Evolutionary conservation across 2,329 filamentous ascomycete genomes (phyloP).

Genomic region (Stemphylium vesicarium): DNA sequence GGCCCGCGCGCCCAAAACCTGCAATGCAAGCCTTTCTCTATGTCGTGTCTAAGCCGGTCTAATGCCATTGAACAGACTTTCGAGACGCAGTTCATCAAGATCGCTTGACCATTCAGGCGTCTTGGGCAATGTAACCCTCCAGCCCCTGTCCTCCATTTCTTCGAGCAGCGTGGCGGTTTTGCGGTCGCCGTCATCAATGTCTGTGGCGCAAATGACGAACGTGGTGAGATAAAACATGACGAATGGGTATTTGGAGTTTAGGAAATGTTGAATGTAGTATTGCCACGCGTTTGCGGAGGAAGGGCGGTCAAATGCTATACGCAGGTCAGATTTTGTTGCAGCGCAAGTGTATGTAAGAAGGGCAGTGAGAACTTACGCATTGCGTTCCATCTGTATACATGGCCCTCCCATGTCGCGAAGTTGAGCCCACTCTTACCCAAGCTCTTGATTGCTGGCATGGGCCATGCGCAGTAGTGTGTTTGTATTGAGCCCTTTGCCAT

Average conservation of each 20-base stretch:
- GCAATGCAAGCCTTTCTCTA: too few relatives aligned
- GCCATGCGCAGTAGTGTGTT: constrained; percentile 42
- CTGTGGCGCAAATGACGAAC: constrained; percentile 33
- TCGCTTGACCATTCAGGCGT: too few relatives aligned
- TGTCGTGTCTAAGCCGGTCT: too few relatives aligned
- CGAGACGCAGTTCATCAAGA: too few relatives aligned
- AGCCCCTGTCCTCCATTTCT: too few relatives aligned
- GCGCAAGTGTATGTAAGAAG: too few relatives aligned
- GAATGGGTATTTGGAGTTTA: constrained; percentile 39
- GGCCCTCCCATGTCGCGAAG: constrained; percentile 38
- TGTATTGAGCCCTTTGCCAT: constrained; percentile 20
- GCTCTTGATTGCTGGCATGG: constrained; percentile 36
- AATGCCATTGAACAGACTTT: too few relatives aligned
- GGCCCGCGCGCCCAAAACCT: too few relatives aligned
- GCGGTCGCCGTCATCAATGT: constrained; percentile 27
- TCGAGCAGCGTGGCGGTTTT: too few relatives aligned
- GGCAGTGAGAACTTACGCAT: constrained; percentile 43
- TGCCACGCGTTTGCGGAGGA: constrained; percentile 40
- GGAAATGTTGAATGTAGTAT: constrained; percentile 37
- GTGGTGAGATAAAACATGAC: constrained; percentile 38
- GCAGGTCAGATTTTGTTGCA: background rate
- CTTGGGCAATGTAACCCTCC: too few relatives aligned
- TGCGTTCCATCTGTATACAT: constrained; percentile 39
- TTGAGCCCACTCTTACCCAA: constrained; percentile 29
- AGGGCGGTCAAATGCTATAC: constrained; percentile 37